These are phyloP conservation scores for Volvox carteri DNA, from an alignment of 163 green algal species.

Conservation along the genomic window DNA sequence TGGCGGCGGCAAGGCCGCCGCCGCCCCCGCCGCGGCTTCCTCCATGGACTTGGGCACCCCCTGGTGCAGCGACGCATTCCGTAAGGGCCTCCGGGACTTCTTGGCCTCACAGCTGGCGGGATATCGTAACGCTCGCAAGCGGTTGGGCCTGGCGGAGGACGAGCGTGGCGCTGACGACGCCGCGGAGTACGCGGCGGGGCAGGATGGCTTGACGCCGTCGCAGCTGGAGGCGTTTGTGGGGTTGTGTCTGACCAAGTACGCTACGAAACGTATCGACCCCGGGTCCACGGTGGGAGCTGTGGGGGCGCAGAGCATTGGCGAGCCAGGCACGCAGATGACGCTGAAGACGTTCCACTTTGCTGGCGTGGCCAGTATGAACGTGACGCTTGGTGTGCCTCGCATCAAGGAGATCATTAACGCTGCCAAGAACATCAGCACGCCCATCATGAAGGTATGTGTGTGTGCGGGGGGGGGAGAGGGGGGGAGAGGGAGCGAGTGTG, in stretches of 20 bases:
- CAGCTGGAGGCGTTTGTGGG: slow-evolving; percentile 64
- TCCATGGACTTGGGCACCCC: background rate
- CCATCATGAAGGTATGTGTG: slow-evolving; percentile 90
- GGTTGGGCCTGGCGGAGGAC: slow-evolving; percentile 73
- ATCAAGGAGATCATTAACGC: slow-evolving; percentile 99
- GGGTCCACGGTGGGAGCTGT: slow-evolving; percentile 91
- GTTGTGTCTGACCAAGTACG: slow-evolving; percentile 74
- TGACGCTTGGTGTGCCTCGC: slow-evolving; percentile 95
- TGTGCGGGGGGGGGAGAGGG: no score
- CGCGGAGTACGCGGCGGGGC: slow-evolving; percentile 75
- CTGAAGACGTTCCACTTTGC: slow-evolving; percentile 99
- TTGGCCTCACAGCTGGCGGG: slow-evolving; percentile 61
- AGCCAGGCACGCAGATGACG: slow-evolving; percentile 98
- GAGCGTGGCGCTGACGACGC: slow-evolving; percentile 52
- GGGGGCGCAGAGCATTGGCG: slow-evolving; percentile 87
- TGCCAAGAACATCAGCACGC: slow-evolving; percentile 95
- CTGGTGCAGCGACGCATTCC: slow-evolving; percentile 75
- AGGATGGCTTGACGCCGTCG: slow-evolving; percentile 66
- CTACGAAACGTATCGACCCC: slow-evolving; percentile 90
- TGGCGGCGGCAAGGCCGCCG: background rate
- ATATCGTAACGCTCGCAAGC: slow-evolving; percentile 62
- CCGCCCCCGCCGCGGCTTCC: background rate
- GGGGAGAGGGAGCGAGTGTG: no score
- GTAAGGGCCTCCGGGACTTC: slow-evolving; percentile 67
- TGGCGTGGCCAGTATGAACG: slow-evolving; percentile 97